phyloP scores from a whole-genome alignment of 75 land plant species.

The Gnetum montanum region DNA sequence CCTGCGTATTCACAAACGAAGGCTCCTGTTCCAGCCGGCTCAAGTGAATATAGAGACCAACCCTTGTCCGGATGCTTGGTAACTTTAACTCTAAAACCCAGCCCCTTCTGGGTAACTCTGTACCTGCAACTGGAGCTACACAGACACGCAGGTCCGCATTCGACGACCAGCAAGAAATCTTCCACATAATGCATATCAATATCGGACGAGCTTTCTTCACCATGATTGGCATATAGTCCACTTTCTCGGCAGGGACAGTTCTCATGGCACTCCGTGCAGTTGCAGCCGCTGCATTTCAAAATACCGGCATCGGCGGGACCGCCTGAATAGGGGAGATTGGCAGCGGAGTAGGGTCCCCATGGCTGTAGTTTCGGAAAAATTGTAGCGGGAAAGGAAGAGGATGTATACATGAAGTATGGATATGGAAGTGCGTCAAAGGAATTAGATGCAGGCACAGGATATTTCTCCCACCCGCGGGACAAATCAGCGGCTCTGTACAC shows the following conservation, averaged over 20 bases:
- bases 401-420: conserved; percentile 45
- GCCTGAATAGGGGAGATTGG: background rate
- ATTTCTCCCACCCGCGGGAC: conserved; percentile 45
- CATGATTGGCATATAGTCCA: background rate
- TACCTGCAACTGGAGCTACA: conserved; percentile 42
- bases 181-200: too few relatives aligned
- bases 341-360: conserved; percentile 19
- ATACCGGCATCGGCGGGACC: background rate
- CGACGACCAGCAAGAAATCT: conserved; percentile 10
- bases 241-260: conserved; percentile 10
- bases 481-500: conserved; percentile 38
- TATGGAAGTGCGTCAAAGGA: conserved; percentile 27
- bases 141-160: conserved; percentile 53
- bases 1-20: conserved; percentile 84
- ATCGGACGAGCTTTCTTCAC: too few relatives aligned
- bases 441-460: conserved; percentile 47
- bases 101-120: conserved; percentile 48
- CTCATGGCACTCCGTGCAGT: background rate
- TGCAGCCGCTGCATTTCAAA: background rate
- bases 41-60: conserved; percentile 52
- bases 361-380: conserved; percentile 11
- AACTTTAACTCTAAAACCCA: conserved; percentile 31
- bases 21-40: conserved; percentile 25
- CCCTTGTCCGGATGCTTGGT: conserved; percentile 41
- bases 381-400: conserved; percentile 7